Conservation (phyloP, 257 asterid genomes). For the Schizonepeta tenuifolia region DNA sequence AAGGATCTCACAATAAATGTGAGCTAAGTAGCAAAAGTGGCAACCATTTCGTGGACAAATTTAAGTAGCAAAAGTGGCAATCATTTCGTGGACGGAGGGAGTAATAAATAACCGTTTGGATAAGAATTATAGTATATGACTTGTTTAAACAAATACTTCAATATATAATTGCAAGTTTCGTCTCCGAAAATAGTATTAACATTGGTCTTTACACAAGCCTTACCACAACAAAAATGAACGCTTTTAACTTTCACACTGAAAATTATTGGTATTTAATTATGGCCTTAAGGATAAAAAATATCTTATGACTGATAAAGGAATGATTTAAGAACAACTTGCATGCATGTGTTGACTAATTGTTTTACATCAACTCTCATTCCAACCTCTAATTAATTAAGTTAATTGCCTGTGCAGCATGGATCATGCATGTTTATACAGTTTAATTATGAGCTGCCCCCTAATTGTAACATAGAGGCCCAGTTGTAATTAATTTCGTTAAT, state of each 20-base stretch:
- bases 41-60: too few relatives aligned
- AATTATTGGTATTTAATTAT: neutral
- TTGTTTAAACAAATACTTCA: too few relatives aligned
- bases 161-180: too few relatives aligned
- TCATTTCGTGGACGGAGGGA: too few relatives aligned
- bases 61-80: too few relatives aligned
- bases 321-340: neutral
- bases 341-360: constrained; percentile 13
- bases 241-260: neutral
- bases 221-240: neutral
- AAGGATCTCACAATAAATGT: too few relatives aligned
- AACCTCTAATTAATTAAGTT: neutral
- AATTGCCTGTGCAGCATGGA: neutral
- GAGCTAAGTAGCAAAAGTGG: too few relatives aligned
- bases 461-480: neutral
- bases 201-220: neutral
- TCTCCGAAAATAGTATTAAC: too few relatives aligned
- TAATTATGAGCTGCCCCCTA: neutral
- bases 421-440: neutral
- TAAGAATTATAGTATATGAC: too few relatives aligned
- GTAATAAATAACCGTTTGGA: too few relatives aligned
- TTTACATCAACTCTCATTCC: neutral
- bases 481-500: neutral
- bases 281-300: neutral
- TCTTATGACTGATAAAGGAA: neutral